Conservation (phyloP, 768 basidiomycete species). For the Rhodotorula babjevae region DNA sequence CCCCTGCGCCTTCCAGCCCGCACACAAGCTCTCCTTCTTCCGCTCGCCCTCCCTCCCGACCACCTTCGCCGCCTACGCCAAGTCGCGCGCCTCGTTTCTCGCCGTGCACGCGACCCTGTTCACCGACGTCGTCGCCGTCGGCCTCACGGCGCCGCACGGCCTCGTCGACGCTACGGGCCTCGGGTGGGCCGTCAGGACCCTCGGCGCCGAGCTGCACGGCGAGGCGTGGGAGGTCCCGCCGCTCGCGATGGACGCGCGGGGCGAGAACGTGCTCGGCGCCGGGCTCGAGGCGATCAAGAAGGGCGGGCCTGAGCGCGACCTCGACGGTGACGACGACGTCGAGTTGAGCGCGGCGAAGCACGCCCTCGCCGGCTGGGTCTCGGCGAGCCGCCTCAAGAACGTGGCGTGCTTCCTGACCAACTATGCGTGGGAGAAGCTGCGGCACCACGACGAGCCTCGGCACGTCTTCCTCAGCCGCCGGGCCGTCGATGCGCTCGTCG, state of each 20-base stretch:
- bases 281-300: background rate
- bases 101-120: constrained; percentile 1
- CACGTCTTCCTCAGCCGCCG: background rate
- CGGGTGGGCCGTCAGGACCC: background rate
- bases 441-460: background rate
- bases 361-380: background rate
- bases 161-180: background rate
- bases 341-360: background rate
- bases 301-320: too few species aligned
- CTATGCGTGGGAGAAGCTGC: background rate
- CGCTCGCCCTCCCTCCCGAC: too few species aligned
- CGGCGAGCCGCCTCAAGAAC: too few species aligned
- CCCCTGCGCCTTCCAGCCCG: background rate
- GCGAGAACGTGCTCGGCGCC: background rate
- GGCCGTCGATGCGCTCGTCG: background rate
- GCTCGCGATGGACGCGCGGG: background rate
- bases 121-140: background rate
- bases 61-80: background rate
- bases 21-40: background rate
- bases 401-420: background rate
- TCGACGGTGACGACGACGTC: background rate
- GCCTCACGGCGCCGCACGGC: constrained; percentile 10
- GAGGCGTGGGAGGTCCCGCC: background rate
- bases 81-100: background rate
- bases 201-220: constrained; percentile 4